Conservation (phyloP, 208 protist genomes). For the Trypanosoma scelopori region DNA sequence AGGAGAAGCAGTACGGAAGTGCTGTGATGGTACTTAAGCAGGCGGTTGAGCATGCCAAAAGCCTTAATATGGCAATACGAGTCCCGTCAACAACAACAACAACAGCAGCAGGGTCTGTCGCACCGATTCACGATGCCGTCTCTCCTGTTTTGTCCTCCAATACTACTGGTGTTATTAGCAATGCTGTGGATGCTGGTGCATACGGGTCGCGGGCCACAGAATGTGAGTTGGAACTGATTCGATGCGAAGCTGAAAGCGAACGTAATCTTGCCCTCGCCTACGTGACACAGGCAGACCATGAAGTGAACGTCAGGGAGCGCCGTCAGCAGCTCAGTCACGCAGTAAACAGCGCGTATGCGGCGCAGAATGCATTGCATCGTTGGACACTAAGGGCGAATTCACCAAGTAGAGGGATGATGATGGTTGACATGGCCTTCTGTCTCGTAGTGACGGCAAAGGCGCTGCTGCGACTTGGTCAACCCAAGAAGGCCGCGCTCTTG, state of each 20-base stretch:
- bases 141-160: no score
- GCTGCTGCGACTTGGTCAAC: slow-evolving; percentile 72
- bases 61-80: not conserved
- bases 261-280: slow-evolving; percentile 82
- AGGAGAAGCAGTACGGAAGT: slow-evolving; percentile 46
- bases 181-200: not conserved
- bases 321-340: slow-evolving; percentile 80
- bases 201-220: slow-evolving; percentile 1
- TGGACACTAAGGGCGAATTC: slow-evolving; percentile 49
- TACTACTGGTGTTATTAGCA: not conserved
- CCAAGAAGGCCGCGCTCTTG: slow-evolving; percentile 78
- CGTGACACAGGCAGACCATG: slow-evolving; percentile 79
- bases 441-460: slow-evolving; percentile 72
- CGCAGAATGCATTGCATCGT: slow-evolving; percentile 76
- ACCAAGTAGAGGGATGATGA: slow-evolving; percentile 33
- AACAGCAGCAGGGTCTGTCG: not conserved
- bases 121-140: not conserved
- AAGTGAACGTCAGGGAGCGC: slow-evolving; percentile 80
- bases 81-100: not conserved
- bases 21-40: slow-evolving; percentile 49
- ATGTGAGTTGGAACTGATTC: slow-evolving; percentile 54
- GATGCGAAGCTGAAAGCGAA: slow-evolving; percentile 77
- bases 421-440: slow-evolving; percentile 69
- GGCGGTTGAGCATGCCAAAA: slow-evolving; percentile 62
- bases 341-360: slow-evolving; percentile 82